Evolutionary conservation across 257 asterid species (phyloP), one percentile per base, ranked within the genome.

Genomic region (Solanum boliviense): DNA sequence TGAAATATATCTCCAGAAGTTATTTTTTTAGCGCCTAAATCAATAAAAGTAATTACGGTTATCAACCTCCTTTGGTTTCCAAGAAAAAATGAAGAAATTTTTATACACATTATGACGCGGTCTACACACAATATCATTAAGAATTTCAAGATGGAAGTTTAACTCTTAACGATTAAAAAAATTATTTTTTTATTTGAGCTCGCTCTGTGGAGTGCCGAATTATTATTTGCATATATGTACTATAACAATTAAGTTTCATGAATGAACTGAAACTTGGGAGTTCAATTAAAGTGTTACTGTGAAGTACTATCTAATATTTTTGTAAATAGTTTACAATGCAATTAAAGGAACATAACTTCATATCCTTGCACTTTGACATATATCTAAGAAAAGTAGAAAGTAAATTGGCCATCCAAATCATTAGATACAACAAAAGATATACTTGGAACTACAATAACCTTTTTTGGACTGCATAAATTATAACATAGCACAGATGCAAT

Each of bases 1-100:
- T 46, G 0, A 46, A 46, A 12, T 12, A 4, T 4, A 44, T 44
- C 52, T 44, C 0, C 6, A 44, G 0, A 44, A 44, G 52, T 44
- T 12, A 44, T 13, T 46, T 13, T 46, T 46, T 46, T 46, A 46
- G 56, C 56, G 0, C 20, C 56, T 13, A 46, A 46, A 46, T 46
- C 0, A 46, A 13, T 0, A 44, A 13, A 46, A 46, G 20, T 13
- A 46, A 46, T 46, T 13, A 46, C 2, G 1, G 3, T 46, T 4
- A 46, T 5, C 56, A 46, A 13, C 56, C 20, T 46, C 56, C 7
- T 13, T 5, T 0, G 0, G 0, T 13, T 46, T 46, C 1, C 56
- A 46, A 46, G 7, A 13, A 46, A 46, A 46, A 13, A 46, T 46
- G 2, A 46, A 4, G 20, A 13, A 4, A 4, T 46, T 46, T 46